Conservation (phyloP, 1,284 basidiomycete species). For the Pseudozyma pruni region DNA sequence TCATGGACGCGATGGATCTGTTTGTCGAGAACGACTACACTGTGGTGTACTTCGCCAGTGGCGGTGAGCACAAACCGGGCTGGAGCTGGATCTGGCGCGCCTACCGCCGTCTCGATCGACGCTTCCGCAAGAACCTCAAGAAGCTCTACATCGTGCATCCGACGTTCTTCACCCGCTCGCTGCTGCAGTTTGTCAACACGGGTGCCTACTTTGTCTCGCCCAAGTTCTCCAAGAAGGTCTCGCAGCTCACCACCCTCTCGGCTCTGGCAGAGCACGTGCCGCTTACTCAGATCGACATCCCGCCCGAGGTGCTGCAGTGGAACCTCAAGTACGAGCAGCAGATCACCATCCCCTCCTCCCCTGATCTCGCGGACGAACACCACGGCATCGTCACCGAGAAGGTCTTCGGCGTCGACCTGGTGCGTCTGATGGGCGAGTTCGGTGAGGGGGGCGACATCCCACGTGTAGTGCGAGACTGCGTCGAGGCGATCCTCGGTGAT, state of each 20-base stretch:
- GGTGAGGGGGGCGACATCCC: conserved; percentile 83
- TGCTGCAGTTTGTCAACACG: conserved; percentile 80
- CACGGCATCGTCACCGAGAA: conserved; percentile 75
- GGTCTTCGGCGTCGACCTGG: conserved; percentile 80
- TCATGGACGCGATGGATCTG: conserved; percentile 56
- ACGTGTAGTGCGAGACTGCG: conserved; percentile 79
- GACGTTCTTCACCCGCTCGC: conserved; percentile 78
- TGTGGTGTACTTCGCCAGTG: conserved; percentile 84
- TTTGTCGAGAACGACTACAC: conserved; percentile 81
- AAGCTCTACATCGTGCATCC: conserved; percentile 86
- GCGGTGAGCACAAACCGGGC: conserved; percentile 77
- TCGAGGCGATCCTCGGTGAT: conserved; percentile 73
- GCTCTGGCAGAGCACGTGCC: conserved; percentile 80
- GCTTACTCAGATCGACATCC: conserved; percentile 83
- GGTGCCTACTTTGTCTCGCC: conserved; percentile 87
- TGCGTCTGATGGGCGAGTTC: conserved; percentile 79
- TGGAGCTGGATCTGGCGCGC: conserved; percentile 93
- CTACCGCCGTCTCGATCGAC: conserved; percentile 69
- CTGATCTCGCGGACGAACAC: not conserved
- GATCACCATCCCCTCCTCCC: conserved; percentile 14
- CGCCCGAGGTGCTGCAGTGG: conserved; percentile 79
- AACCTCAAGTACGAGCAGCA: conserved; percentile 23
- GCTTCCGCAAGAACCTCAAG: conserved; percentile 85
- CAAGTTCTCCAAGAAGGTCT: conserved; percentile 85
- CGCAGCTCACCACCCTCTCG: conserved; percentile 78